Base-by-base conservation (phyloP, 495 filamentous ascomycete species). In the Talaromyces trachyspermus region DNA sequence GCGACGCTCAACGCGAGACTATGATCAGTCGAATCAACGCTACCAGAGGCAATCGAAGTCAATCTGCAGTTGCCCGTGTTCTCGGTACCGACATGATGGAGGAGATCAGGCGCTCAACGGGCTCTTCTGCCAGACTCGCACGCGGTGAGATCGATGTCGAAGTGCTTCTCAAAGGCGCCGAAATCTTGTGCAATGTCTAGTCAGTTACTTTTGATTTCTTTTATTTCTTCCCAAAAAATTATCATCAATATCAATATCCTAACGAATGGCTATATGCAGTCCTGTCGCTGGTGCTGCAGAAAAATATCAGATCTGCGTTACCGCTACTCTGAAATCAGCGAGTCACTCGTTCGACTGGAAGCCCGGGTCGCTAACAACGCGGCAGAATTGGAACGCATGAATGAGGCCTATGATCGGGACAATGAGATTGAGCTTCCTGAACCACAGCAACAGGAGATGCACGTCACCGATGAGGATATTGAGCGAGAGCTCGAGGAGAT, bases 181-280 rank as follows among this genome's bases (percentile, higher is more conserved):
- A 97, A 69, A 95, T 89, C 66, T 73, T 98, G 20, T 89, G 87
- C 56, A 75, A 72, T 38, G 89, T 95, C 26, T 98, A 96, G 77
- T 88, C 77, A 50, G 75, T 69, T 10, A 4, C 11, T 22, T 29
- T 48, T 3, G 33, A 5, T 19, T 32, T 11, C 10, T 36, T 22
- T 18, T 24, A 33, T 33, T 39, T 27, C 27, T 35, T 36, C 15
- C 20, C 17, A 18, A 14, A 15, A 2, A 15, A 49, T 29, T 7
- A n/a, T 2, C 23, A n/a, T n/a, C n/a, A n/a, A n/a, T n/a, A n/a
- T n/a, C n/a, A n/a, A n/a, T n/a, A n/a, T n/a, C n/a, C n/a, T n/a
- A n/a, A n/a, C n/a, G n/a, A n/a, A n/a, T n/a, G n/a, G 27, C 23
- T 51, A 25, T 15, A 6, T 32, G 19, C 18, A 86, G 83, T 49